Evolutionary conservation across 148 eudicot species (phyloP).

Genomic region (Persicaria tinctoria): DNA sequence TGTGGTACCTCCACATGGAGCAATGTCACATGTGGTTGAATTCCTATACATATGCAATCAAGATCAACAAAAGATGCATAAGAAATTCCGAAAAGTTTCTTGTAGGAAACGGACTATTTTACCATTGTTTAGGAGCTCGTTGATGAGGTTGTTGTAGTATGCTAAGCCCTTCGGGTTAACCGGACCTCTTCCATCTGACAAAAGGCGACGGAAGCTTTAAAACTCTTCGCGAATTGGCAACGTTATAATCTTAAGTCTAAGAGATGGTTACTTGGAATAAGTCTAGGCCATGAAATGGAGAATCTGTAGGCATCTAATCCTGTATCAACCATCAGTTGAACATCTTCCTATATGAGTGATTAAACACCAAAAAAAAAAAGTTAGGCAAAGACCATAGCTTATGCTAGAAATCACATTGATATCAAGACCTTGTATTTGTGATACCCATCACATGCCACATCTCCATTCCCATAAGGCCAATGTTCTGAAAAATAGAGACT

Average conservation of each 20-base stretch:
- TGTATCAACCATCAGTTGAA: slow-evolving; percentile 37
- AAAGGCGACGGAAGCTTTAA: not conserved
- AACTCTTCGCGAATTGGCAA: not conserved
- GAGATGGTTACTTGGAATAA: slow-evolving; percentile 33
- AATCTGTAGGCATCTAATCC: slow-evolving; percentile 51
- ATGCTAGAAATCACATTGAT: not conserved
- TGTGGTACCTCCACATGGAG: slow-evolving; percentile 53
- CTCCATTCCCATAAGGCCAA: slow-evolving; percentile 20
- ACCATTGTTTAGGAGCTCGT: slow-evolving; percentile 32
- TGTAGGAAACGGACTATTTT: not conserved
- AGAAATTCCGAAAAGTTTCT: not conserved
- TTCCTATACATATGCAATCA: slow-evolving; percentile 31
- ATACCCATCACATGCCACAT: slow-evolving; percentile 27
- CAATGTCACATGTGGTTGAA: slow-evolving; percentile 67
- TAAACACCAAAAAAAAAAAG: not conserved
- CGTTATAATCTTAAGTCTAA: not conserved
- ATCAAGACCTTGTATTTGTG: slow-evolving; percentile 29
- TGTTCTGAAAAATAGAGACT: slow-evolving; percentile 1
- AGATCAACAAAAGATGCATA: not conserved
- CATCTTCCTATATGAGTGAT: slow-evolving; percentile 25
- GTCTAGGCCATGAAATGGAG: slow-evolving; percentile 58
- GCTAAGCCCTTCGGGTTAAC: slow-evolving; percentile 39
- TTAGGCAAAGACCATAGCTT: not conserved
- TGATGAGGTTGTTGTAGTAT: slow-evolving; percentile 47
- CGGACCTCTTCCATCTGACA: slow-evolving; percentile 38